Evolutionary conservation across 306 rosid species (phyloP).

Genomic region (Delonix regia): DNA sequence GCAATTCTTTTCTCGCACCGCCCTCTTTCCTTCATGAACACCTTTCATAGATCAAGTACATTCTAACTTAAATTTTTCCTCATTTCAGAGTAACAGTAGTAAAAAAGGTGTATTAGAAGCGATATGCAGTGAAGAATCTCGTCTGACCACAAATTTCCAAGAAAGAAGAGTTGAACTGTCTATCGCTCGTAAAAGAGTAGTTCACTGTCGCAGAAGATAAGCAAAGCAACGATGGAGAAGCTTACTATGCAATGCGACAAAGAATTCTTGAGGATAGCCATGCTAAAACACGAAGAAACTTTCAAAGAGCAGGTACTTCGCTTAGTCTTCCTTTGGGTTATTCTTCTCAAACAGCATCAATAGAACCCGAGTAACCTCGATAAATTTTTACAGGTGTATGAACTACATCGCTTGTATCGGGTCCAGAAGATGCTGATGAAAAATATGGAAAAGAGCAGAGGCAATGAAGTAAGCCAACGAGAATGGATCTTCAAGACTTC

Average conservation of each 20-base stretch:
- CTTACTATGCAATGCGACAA: constrained; percentile 58
- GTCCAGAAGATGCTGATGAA: constrained; percentile 79
- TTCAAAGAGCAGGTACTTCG: constrained; percentile 77
- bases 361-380: neutral
- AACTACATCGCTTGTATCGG: constrained; percentile 79
- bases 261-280: constrained; percentile 78
- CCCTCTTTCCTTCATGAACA: constrained; percentile 24
- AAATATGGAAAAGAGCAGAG: constrained; percentile 46
- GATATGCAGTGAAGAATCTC: constrained; percentile 15
- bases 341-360: neutral
- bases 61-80: constrained; percentile 29
- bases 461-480: constrained; percentile 39
- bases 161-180: constrained; percentile 8
- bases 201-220: constrained; percentile 1
- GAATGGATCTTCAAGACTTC: constrained; percentile 48
- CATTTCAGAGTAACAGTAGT: constrained; percentile 41
- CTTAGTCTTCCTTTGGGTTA: constrained; percentile 3
- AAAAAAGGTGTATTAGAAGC: constrained; percentile 9
- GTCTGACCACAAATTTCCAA: constrained; percentile 24
- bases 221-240: constrained; percentile 62
- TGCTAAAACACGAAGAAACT: constrained; percentile 77
- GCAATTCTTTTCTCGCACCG: constrained; percentile 6
- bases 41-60: constrained; percentile 26
- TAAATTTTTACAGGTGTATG: constrained; percentile 55
- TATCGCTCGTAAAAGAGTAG: neutral